Evolutionary conservation across 495 filamentous ascomycete species (phyloP).

Genomic region (Penicillium macrosclerotiorum): DNA sequence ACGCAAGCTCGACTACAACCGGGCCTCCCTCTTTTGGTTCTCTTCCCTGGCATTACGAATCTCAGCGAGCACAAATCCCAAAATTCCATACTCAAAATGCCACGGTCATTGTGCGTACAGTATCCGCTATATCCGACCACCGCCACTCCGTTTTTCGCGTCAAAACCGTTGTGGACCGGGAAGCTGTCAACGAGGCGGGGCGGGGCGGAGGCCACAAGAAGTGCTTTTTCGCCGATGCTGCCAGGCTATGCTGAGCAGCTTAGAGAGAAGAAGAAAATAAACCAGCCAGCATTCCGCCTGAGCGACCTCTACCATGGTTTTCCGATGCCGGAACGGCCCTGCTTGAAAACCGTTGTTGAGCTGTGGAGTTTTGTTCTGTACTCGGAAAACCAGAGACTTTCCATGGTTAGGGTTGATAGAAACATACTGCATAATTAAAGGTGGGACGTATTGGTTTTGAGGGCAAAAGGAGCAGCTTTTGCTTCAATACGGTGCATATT

Average conservation of each 20-base stretch:
- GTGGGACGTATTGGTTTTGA: conserved; percentile 8
- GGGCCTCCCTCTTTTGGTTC: too few species aligned
- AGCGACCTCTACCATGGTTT: conserved; percentile 19
- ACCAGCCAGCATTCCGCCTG: background rate
- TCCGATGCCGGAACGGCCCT: conserved; percentile 24
- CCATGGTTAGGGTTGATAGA: conserved; percentile 15
- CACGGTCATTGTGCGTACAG: conserved; percentile 12
- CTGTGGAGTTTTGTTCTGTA: conserved; percentile 22
- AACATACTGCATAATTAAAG: conserved; percentile 3
- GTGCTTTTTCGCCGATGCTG: conserved; percentile 1
- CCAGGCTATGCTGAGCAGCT: background rate
- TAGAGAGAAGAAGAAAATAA: background rate
- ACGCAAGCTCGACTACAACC: too few species aligned
- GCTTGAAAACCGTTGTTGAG: conserved; percentile 23
- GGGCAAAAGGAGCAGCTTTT: background rate
- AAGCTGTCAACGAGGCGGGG: conserved; percentile 16
- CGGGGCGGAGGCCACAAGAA: conserved; percentile 15
- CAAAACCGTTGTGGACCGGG: conserved; percentile 22
- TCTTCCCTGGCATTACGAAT: too few species aligned
- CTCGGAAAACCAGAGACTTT: conserved; percentile 6
- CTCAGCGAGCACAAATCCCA: too few species aligned
- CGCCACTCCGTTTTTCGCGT: conserved; percentile 19
- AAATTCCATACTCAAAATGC: background rate
- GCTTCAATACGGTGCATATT: conserved; percentile 5
- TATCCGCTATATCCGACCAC: conserved; percentile 22